A percentile compares a stretch with the other conserved stretches of the same genome.
Conservation (phyloP, 306 rosid genomes). For the Rubus parviflorus region DNA sequence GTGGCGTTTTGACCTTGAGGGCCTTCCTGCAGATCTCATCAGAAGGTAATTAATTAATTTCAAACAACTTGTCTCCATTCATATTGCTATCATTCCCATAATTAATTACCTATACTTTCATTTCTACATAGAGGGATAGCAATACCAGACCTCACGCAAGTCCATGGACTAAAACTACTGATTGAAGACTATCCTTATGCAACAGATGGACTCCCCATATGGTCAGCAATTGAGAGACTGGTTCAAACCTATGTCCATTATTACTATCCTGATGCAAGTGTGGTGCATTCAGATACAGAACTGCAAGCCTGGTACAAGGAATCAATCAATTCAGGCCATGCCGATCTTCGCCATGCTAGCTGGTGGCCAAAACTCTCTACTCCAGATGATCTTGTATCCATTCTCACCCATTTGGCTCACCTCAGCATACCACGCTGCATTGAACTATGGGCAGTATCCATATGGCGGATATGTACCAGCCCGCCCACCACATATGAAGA, state of each 20-base stretch:
- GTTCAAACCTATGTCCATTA: slow-evolving; percentile 60
- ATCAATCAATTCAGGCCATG: slow-evolving; percentile 80
- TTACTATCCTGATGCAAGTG: slow-evolving; percentile 61
- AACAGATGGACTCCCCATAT: slow-evolving; percentile 63
- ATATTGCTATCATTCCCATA: not conserved
- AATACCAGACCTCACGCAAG: slow-evolving; percentile 64
- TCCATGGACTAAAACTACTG: slow-evolving; percentile 68
- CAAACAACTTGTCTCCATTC: slow-evolving; percentile 37
- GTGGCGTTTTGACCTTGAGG: slow-evolving; percentile 74
- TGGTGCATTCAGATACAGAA: slow-evolving; percentile 58
- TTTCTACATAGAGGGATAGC: slow-evolving; percentile 63
- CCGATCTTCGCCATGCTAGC: slow-evolving; percentile 49
- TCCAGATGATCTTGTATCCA: slow-evolving; percentile 48
- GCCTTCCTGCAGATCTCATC: slow-evolving; percentile 64
- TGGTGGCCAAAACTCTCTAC: slow-evolving; percentile 81
- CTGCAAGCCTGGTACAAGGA: slow-evolving; percentile 82
- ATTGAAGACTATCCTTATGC: slow-evolving; percentile 88
- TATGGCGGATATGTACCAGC: slow-evolving; percentile 85
- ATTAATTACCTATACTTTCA: not conserved
- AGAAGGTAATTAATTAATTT: no score
- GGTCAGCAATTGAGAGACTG: slow-evolving; percentile 82
- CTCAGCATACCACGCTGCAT: slow-evolving; percentile 86
- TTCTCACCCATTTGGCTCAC: slow-evolving; percentile 76
- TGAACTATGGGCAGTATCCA: slow-evolving; percentile 90
- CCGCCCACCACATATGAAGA: slow-evolving; percentile 54